Evolutionary conservation across 345 rosid species (phyloP).

Genomic region (Lepidium africanum): DNA sequence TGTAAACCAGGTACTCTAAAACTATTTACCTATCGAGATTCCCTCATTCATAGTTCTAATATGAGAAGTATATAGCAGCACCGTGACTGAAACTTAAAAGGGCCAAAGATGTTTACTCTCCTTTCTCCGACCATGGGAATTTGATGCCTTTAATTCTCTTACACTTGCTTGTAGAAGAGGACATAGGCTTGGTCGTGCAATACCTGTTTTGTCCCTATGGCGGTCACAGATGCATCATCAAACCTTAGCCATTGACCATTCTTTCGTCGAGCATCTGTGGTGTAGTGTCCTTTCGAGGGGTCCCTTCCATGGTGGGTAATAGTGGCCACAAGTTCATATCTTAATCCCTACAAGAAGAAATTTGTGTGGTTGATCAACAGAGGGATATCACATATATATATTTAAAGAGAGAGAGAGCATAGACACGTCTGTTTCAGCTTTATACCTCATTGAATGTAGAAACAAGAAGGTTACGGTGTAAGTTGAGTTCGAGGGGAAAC

Average conservation of each 20-base stretch:
- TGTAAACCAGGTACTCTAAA: slow-evolving; percentile 20
- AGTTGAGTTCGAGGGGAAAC: slow-evolving; percentile 73
- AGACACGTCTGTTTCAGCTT: neutral
- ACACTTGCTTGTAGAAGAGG: slow-evolving; percentile 79
- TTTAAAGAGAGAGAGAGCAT: neutral
- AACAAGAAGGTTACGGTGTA: slow-evolving; percentile 61
- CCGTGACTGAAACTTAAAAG: neutral
- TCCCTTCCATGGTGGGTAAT: slow-evolving; percentile 91
- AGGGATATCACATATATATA: neutral
- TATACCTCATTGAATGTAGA: slow-evolving; percentile 61
- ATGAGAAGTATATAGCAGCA: neutral
- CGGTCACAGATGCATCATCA: slow-evolving; percentile 72
- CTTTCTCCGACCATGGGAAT: slow-evolving; percentile 1
- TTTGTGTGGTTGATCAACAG: neutral
- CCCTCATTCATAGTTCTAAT: slow-evolving; percentile 11
- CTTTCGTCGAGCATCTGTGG: slow-evolving; percentile 63
- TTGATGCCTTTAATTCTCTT: slow-evolving; percentile 19
- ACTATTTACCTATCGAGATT: slow-evolving; percentile 26
- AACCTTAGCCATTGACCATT: slow-evolving; percentile 79
- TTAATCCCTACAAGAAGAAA: slow-evolving; percentile 49
- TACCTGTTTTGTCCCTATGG: slow-evolving; percentile 57
- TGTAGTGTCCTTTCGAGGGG: slow-evolving; percentile 91
- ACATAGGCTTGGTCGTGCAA: slow-evolving; percentile 91
- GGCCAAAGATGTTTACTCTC: neutral
- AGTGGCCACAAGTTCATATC: slow-evolving; percentile 86